A percentile compares a stretch with the other conserved stretches of the same genome.
These are phyloP conservation scores for Vanderwaltozyma polyspora DNA, from an alignment of 805 yeast genomes.

Conservation along the genomic window DNA sequence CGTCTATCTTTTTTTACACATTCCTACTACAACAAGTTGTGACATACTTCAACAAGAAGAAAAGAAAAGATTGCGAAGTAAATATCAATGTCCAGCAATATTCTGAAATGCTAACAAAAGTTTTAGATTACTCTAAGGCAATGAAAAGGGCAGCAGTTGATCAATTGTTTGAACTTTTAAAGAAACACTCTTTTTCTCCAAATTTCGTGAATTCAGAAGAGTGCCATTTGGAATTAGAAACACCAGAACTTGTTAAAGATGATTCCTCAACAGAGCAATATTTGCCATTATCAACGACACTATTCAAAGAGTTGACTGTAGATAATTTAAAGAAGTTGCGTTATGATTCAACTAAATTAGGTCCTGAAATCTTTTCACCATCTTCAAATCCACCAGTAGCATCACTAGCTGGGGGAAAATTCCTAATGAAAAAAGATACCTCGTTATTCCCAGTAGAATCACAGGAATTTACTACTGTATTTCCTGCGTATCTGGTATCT, in stretches of 20 bases:
- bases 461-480: not conserved
- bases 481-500: not conserved
- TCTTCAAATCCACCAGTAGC: conserved; percentile 1
- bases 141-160: conserved; percentile 13
- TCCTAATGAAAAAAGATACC: not conserved
- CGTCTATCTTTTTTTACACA: conserved; percentile 15
- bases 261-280: not conserved
- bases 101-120: conserved; percentile 5
- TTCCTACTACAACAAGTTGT: conserved; percentile 12
- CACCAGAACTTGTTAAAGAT: no score
- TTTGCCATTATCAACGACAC: conserved; percentile 2
- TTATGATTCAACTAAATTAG: conserved; percentile 4
- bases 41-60: conserved; percentile 5
- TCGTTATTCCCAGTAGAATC: conserved; percentile 3
- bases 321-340: conserved; percentile 4
- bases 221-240: no score
- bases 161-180: conserved; percentile 4
- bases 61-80: not conserved
- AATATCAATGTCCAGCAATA: conserved; percentile 4
- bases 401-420: not conserved
- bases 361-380: not conserved
- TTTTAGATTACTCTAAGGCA: conserved; percentile 6
- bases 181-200: conserved; percentile 10
- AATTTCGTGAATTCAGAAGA: conserved; percentile 19
- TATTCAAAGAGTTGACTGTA: conserved; percentile 6